Conservation (phyloP, 2,329 filamentous ascomycete species). For the Diplodia scrobiculata region DNA sequence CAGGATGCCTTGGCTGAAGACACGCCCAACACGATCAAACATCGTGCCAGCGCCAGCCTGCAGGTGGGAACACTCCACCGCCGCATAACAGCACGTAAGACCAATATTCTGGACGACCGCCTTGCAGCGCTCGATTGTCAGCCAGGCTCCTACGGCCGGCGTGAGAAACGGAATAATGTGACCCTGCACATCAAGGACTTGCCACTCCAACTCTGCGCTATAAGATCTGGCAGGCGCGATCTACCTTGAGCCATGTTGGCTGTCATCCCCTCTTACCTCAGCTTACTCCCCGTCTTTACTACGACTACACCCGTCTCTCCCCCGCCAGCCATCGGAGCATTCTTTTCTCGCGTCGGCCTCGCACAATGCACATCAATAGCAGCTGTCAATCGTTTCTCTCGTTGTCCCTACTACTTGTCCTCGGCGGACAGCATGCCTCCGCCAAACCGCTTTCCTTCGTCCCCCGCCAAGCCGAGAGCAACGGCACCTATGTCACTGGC, state of each 20-base stretch:
- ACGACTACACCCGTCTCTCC: neutral
- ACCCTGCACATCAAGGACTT: neutral
- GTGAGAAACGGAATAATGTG: neutral
- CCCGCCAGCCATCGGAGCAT: neutral
- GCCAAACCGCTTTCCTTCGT: constrained; percentile 13
- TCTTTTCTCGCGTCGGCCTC: neutral
- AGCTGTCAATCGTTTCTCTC: constrained; percentile 4
- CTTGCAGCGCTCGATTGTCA: neutral
- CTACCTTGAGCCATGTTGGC: neutral
- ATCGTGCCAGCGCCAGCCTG: neutral
- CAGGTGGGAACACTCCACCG: neutral
- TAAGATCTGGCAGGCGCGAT: constrained; percentile 13
- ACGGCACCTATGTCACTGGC: constrained; percentile 19
- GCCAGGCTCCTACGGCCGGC: constrained; percentile 3
- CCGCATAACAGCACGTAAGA: neutral
- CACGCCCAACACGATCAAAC: neutral
- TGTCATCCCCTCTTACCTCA: neutral
- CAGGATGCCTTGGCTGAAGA: neutral
- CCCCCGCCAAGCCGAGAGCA: neutral
- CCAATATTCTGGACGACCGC: constrained; percentile 1
- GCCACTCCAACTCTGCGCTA: neutral
- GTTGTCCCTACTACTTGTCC: neutral
- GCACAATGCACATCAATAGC: neutral
- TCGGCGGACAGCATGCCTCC: neutral
- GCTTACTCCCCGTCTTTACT: neutral